phyloP scores from a whole-genome alignment of 352 stramenopile genomes.

The Pythium scleroteichum region DNA sequence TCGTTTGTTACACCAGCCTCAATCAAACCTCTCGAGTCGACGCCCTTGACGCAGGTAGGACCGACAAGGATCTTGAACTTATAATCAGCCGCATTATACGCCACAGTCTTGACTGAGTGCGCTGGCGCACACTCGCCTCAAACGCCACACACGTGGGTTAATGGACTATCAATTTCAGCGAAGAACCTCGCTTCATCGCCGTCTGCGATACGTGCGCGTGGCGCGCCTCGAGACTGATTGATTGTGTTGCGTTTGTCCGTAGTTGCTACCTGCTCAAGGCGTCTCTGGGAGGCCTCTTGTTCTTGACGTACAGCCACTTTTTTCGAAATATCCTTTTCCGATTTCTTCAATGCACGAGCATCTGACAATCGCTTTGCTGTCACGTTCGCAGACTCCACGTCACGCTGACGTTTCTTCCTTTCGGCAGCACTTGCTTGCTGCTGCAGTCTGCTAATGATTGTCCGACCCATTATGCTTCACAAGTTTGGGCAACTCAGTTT shows the following conservation, averaged over 20 bases:
- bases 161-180: constrained; percentile 6
- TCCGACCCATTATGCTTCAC: no score
- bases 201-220: not conserved
- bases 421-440: not conserved
- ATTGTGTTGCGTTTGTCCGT: not conserved
- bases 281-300: not conserved
- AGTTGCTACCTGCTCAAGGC: not conserved
- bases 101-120: not conserved
- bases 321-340: not conserved
- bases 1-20: not conserved
- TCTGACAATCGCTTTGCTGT: no score
- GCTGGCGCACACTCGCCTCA: constrained; percentile 1
- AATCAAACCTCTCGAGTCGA: not conserved
- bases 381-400: no score
- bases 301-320: no score
- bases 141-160: not conserved
- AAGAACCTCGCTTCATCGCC: constrained; percentile 6
- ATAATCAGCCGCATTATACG: not conserved
- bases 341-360: not conserved
- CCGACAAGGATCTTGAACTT: not conserved
- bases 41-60: not conserved
- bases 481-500: not conserved
- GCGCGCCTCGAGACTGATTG: not conserved
- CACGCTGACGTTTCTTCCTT: no score
- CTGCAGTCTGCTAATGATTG: not conserved